Evolutionary conservation across 805 yeast species (phyloP), one percentile per base, ranked within the genome.

Genomic region (Starmera amethionina): DNA sequence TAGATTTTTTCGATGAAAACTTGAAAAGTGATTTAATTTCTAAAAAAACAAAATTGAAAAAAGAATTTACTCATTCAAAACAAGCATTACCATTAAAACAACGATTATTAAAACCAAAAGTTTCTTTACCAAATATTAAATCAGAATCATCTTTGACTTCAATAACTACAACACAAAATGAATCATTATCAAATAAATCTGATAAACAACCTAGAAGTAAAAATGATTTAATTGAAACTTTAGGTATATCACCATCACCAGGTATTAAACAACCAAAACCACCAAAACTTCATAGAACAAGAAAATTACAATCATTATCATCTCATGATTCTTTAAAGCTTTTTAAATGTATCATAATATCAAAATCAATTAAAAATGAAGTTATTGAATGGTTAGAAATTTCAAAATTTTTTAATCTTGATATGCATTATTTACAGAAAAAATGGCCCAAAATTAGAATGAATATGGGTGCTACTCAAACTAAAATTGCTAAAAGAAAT

Each of bases 401-500:
- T 7, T 67, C 81, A 0, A 52, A 51, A 0, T 55, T 75, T 6
- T 72, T 83, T 36, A 69, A 57, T 14, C 52, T 62, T 25, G 56
- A 65, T 0, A 61, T 72, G 2, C 73, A 68, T 8, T 63, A 68
- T 10, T 59, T 81, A 25, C 70, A 69, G 46, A 73, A 75, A 38
- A 78, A 74, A 43, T 89, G 96, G 96, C 75, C 82, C 2, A 65
- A 73, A 15, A 68, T 83, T 8, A 68, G 85, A 34, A 65, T 49
- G 68, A 72, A 44, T 70, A 74, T 80, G 32, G 93, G 93, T 0
- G 58, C 62, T 13, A 67, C 70, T 38, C 82, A 79, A 0, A 64
- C 82, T 34, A 72, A 70, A 34, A 70, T 71, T 30, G 70, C 75
- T 0, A 62, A 68, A 37, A 66, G 68, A 36, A 68, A 69, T 11